Conservation (phyloP, 352 stramenopile genomes). For the Thraustochytrium striatum region DNA sequence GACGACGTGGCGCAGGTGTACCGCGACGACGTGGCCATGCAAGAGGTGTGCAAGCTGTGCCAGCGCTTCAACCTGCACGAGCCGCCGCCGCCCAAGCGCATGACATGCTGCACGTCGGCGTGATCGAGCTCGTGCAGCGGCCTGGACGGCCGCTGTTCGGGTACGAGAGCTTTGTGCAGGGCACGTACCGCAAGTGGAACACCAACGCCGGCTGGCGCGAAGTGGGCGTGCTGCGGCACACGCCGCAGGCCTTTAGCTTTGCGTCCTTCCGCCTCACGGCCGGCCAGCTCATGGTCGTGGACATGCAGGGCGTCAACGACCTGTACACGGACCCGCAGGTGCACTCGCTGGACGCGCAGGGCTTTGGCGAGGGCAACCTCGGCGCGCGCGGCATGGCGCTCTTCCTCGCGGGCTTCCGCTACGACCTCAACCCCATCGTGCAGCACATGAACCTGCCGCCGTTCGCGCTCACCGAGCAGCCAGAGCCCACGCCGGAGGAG, state of each 20-base stretch:
- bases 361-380: conserved; percentile 66
- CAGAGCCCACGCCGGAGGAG: not conserved
- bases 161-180: conserved; percentile 65
- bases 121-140: conserved; percentile 64
- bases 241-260: conserved; percentile 81
- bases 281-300: conserved; percentile 81
- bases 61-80: conserved; percentile 60
- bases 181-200: conserved; percentile 67
- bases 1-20: conserved; percentile 58
- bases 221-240: conserved; percentile 59
- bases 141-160: conserved; percentile 59
- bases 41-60: conserved; percentile 63
- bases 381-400: conserved; percentile 65
- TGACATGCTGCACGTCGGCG: conserved; percentile 67
- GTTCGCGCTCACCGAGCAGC: conserved; percentile 26
- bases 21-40: conserved; percentile 64
- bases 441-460: conserved; percentile 17
- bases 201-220: conserved; percentile 69
- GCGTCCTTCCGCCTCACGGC: conserved; percentile 87
- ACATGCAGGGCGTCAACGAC: conserved; percentile 90
- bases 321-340: conserved; percentile 94
- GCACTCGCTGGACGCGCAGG: conserved; percentile 43
- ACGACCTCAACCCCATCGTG: conserved; percentile 36
- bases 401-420: conserved; percentile 58
- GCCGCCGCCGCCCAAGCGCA: conserved; percentile 60